Percentiles rank a stretch among this genome's conserved stretches.
These are phyloP conservation scores for Laetiporus sulphureus DNA, from an alignment of 1,284 basidiomycete genomes.

Conservation along the genomic window DNA sequence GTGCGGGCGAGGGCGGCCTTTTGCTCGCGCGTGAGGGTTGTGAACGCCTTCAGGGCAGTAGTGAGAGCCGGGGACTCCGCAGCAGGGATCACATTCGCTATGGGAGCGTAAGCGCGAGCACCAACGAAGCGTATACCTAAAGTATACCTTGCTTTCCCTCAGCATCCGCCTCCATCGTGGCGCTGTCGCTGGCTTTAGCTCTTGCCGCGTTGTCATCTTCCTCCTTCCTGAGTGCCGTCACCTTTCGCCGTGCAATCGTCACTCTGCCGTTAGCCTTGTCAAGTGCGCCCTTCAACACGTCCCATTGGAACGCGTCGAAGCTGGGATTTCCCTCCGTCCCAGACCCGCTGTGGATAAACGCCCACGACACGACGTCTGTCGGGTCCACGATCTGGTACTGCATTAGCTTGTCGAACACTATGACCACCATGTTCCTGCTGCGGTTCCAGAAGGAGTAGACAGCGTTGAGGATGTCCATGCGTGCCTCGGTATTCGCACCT, in stretches of 20 bases:
- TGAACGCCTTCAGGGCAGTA: constrained; percentile 65
- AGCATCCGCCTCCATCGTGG: constrained; percentile 63
- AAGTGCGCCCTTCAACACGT: constrained; percentile 71
- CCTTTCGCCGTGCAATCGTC: constrained; percentile 64
- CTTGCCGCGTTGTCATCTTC: constrained; percentile 80
- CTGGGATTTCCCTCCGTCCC: constrained; percentile 28
- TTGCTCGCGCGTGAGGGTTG: constrained; percentile 67
- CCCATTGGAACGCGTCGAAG: constrained; percentile 72
- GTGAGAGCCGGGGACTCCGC: constrained; percentile 60
- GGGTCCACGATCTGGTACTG: constrained; percentile 98
- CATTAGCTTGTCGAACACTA: constrained; percentile 96
- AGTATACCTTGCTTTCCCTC: constrained; percentile 49
- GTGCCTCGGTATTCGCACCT: constrained; percentile 49
- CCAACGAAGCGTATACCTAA: background rate
- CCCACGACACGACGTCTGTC: constrained; percentile 82
- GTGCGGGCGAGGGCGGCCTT: constrained; percentile 60
- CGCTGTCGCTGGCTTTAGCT: constrained; percentile 52
- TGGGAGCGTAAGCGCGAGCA: constrained; percentile 7
- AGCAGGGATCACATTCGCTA: constrained; percentile 39
- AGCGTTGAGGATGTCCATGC: constrained; percentile 64
- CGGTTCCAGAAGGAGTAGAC: constrained; percentile 75
- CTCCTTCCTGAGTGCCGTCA: constrained; percentile 72
- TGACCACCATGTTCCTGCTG: constrained; percentile 78
- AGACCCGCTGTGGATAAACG: constrained; percentile 30
- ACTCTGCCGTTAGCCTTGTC: constrained; percentile 89